Evolutionary conservation across 768 basidiomycete species (phyloP).

Genomic region (Naematelia aurantialba): DNA sequence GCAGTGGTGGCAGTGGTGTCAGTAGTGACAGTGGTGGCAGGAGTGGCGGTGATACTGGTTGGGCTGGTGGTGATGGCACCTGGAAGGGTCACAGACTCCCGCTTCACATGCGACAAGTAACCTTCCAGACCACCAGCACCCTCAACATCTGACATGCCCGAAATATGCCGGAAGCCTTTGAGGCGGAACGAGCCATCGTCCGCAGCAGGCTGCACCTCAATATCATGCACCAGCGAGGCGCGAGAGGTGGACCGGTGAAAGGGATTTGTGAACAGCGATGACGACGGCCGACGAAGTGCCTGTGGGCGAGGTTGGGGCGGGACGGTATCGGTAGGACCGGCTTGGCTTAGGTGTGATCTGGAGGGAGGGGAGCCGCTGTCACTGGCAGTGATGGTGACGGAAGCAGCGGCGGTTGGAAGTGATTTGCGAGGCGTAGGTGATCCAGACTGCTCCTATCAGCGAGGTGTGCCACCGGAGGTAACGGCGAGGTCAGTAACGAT

Average conservation of each 20-base stretch:
- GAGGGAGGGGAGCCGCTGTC: too few relatives aligned
- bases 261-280: conserved; percentile 29
- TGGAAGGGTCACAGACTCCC: conserved; percentile 9
- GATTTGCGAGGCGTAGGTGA: conserved; percentile 31
- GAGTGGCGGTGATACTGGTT: not conserved
- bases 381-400: not conserved
- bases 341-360: conserved; percentile 5
- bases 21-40: not conserved
- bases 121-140: conserved; percentile 15
- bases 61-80: conserved; percentile 1
- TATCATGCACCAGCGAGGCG: conserved; percentile 22
- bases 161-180: conserved; percentile 39
- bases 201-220: conserved; percentile 3
- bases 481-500: not conserved
- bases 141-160: conserved; percentile 30
- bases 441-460: conserved; percentile 18
- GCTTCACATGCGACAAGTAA: conserved; percentile 20
- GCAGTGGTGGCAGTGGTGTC: not conserved
- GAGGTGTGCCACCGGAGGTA: not conserved
- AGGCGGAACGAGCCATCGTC: conserved; percentile 42
- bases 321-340: conserved; percentile 1
- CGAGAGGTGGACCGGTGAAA: conserved; percentile 33
- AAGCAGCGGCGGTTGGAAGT: not conserved
- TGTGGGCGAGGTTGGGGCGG: conserved; percentile 14
- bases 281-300: conserved; percentile 31